Evolutionary conservation across 2,329 filamentous ascomycete genomes (phyloP).

Genomic region (Metarhizium brunneum): DNA sequence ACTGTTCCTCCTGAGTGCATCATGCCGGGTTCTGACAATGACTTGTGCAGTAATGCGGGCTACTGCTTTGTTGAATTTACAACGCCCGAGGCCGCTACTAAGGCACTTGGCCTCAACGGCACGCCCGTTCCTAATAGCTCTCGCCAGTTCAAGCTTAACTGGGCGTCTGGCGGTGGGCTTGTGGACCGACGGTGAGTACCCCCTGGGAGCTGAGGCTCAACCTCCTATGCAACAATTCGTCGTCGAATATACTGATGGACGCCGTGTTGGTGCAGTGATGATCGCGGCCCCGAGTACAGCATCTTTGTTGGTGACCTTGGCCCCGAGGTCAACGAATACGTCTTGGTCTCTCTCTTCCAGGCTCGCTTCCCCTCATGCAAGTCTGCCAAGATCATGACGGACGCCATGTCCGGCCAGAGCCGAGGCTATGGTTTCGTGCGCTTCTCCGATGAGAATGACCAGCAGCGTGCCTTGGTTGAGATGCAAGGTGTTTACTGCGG

Average conservation of each 20-base stretch:
- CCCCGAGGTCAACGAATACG: conserved; percentile 97
- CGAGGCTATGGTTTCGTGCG: conserved; percentile 97
- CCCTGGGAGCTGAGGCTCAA: not conserved
- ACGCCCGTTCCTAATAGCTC: conserved; percentile 86
- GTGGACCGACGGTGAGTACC: conserved; percentile 74
- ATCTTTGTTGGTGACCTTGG: conserved; percentile 98
- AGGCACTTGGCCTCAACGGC: conserved; percentile 85
- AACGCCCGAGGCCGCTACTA: conserved; percentile 73
- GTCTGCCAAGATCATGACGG: conserved; percentile 99
- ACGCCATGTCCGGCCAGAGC: conserved; percentile 94
- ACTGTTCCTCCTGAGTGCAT: not conserved
- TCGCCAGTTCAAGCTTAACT: conserved; percentile 97
- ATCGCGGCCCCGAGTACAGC: conserved; percentile 89
- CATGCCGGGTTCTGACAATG: not conserved
- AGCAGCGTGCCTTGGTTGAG: conserved; percentile 89
- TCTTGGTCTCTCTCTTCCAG: conserved; percentile 94
- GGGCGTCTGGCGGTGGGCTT: conserved; percentile 92
- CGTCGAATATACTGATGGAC: not conserved
- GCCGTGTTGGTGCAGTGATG: conserved; percentile 52
- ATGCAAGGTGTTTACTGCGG: conserved; percentile 99
- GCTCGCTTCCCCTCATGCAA: conserved; percentile 95
- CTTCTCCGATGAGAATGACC: conserved; percentile 90
- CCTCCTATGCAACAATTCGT: not conserved
- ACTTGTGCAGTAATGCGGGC: conserved; percentile 67
- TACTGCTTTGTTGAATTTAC: conserved; percentile 98